Evolutionary conservation across 1,284 basidiomycete species (phyloP).

Genomic region (Meripilus lineatus): DNA sequence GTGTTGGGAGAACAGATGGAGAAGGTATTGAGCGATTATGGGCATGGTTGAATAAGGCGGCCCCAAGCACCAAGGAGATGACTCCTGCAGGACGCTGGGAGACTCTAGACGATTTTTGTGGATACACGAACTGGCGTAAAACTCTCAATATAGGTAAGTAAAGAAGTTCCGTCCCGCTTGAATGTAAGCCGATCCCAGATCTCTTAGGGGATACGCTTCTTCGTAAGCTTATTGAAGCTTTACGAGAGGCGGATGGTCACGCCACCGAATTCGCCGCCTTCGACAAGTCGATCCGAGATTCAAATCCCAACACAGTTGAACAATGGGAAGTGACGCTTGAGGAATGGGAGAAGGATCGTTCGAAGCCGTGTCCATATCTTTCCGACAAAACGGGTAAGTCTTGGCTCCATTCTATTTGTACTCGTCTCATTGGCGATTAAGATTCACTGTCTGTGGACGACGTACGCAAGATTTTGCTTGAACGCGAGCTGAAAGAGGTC

Average conservation of each 20-base stretch:
- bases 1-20: no score
- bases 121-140: constrained; percentile 27
- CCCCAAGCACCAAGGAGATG: constrained; percentile 24
- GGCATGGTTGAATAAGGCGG: constrained; percentile 17
- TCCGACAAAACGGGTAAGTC: background rate
- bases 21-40: constrained; percentile 26
- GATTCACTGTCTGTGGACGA: background rate
- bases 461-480: background rate
- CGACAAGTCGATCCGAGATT: background rate
- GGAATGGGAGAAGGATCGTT: background rate
- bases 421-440: no score
- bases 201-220: no score
- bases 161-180: background rate
- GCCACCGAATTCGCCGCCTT: background rate
- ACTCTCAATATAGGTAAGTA: constrained; percentile 8
- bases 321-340: background rate
- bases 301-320: background rate
- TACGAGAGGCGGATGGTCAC: no score
- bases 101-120: constrained; percentile 25
- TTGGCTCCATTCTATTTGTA: no score
- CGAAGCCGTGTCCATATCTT: background rate
- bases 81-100: constrained; percentile 21
- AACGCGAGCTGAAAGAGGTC: background rate
- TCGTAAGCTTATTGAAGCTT: no score
- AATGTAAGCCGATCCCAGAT: background rate